These are phyloP conservation scores for Ophiostoma sp. DNA, from an alignment of 2,329 filamentous ascomycete genomes.

Conservation along the genomic window DNA sequence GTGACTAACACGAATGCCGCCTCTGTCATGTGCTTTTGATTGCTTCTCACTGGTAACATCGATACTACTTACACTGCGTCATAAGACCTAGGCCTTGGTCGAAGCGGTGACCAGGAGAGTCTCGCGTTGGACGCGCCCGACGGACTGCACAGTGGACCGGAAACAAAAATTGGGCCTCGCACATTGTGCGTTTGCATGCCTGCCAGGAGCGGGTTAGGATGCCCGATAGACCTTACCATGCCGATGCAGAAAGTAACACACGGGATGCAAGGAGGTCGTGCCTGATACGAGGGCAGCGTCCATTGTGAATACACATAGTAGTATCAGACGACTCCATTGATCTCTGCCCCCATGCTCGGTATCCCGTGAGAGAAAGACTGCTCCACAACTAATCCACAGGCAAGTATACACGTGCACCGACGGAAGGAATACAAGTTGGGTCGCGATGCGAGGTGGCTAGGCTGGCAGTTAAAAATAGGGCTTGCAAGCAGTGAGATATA, in stretches of 20 bases:
- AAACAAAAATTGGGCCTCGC: background rate
- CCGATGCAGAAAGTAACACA: conserved; percentile 4
- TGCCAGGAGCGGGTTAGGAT: too few relatives aligned
- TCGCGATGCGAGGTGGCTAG: background rate
- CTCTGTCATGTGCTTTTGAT: background rate
- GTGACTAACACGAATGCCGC: background rate
- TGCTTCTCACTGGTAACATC: background rate
- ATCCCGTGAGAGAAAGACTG: background rate
- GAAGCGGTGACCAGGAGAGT: background rate
- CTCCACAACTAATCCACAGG: background rate
- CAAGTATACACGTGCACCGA: background rate
- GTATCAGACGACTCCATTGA: background rate
- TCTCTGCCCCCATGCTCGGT: background rate
- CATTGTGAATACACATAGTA: background rate
- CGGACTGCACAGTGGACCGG: background rate
- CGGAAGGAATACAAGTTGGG: background rate
- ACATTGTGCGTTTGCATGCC: background rate
- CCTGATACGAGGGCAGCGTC: background rate
- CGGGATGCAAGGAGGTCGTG: conserved; percentile 4
- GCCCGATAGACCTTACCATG: conserved; percentile 4
- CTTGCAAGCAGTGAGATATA: background rate
- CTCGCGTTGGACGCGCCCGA: background rate
- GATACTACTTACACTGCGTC: conserved; percentile 1
- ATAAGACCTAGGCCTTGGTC: background rate
- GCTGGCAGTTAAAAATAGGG: background rate